Percentiles rank a stretch among this genome's conserved stretches.
Evolutionary conservation across 495 filamentous ascomycete species (phyloP).

Genomic region (Hypoxylon perforatum): DNA sequence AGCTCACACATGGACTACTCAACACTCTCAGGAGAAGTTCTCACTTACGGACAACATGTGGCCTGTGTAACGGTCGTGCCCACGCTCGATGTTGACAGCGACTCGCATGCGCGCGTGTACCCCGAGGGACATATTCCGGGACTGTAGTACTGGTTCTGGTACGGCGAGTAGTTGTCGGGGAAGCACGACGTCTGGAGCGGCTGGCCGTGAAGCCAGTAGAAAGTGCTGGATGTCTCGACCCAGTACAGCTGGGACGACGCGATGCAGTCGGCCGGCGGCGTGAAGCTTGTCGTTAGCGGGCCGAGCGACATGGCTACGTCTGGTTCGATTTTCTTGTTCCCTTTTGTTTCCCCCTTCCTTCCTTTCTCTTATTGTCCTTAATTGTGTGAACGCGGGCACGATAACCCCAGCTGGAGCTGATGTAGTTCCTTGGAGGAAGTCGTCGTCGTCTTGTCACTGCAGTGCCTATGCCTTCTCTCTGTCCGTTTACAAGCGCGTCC

Average conservation of each 20-base stretch:
- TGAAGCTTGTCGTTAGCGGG: conserved; percentile 48
- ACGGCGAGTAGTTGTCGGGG: conserved; percentile 30
- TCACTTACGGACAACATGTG: conserved; percentile 47
- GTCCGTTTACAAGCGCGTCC: not conserved
- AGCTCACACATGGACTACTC: not conserved
- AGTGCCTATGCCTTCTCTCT: not conserved
- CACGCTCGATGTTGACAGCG: conserved; percentile 3
- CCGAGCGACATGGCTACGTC: conserved; percentile 45
- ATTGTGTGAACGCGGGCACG: too few species aligned
- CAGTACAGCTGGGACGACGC: conserved; percentile 57
- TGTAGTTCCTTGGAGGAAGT: too few species aligned
- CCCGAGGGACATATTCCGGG: conserved; percentile 43
- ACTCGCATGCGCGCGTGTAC: conserved; percentile 39
- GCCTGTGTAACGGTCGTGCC: conserved; percentile 27
- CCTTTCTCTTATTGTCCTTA: not conserved
- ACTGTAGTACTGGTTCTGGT: conserved; percentile 39
- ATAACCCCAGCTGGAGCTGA: too few species aligned
- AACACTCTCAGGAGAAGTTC: not conserved
- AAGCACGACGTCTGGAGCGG: conserved; percentile 30
- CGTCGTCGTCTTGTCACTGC: not conserved
- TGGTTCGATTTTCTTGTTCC: not conserved
- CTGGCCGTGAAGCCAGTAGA: conserved; percentile 36
- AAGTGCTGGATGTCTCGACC: conserved; percentile 49
- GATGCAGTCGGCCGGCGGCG: conserved; percentile 41
- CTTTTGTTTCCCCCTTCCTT: not conserved